Evolutionary conservation across 2,329 filamentous ascomycete species (phyloP).

Genomic region (Endoconidiophora laricicola): DNA sequence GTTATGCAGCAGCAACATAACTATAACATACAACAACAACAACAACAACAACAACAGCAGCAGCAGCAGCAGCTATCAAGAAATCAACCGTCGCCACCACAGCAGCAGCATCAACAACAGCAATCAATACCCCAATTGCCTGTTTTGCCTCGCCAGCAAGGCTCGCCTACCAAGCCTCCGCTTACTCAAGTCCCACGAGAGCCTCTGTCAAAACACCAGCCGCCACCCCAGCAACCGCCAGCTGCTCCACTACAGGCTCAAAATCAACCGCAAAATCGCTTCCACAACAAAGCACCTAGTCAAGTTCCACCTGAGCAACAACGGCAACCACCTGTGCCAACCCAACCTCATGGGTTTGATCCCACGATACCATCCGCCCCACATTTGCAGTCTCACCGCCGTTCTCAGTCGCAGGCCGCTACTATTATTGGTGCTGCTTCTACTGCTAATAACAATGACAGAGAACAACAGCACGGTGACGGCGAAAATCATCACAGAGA

Average conservation of each 20-base stretch:
- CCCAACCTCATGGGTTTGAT: background rate
- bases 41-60: conserved; percentile 8
- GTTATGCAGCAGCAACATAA: background rate
- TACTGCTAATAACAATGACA: too few species aligned
- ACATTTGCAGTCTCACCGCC: background rate
- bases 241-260: conserved; percentile 9
- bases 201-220: conserved; percentile 3
- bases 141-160: conserved; percentile 18
- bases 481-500: too few species aligned
- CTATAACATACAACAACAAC: conserved; percentile 7
- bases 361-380: background rate
- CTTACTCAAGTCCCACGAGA: conserved; percentile 6
- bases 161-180: conserved; percentile 17
- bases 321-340: background rate
- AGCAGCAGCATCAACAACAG: conserved; percentile 18
- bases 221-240: conserved; percentile 7
- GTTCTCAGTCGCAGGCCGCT: background rate
- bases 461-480: too few species aligned
- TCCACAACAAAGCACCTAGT: background rate
- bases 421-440: background rate
- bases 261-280: conserved; percentile 6
- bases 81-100: conserved; percentile 11
- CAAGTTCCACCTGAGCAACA: background rate
- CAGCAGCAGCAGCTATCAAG: conserved; percentile 17
- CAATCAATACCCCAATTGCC: conserved; percentile 16